A percentile compares a stretch with the other conserved stretches of the same genome.
Evolutionary conservation across 768 basidiomycete species (phyloP).

Genomic region (Amanita rubescens): DNA sequence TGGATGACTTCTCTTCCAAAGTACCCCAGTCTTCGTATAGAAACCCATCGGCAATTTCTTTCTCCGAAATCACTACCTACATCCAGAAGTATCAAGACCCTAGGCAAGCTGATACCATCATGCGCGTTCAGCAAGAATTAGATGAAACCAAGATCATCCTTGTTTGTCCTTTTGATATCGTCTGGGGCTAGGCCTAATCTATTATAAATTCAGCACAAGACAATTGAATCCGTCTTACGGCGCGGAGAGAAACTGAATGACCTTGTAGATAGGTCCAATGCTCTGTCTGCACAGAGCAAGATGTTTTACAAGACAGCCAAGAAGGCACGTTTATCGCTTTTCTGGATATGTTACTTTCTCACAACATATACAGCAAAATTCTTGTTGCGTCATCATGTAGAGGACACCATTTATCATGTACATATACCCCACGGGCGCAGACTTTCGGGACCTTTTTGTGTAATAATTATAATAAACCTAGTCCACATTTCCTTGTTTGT

Average conservation of each 20-base stretch:
- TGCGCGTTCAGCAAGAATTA: conserved; percentile 95
- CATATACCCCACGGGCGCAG: background rate
- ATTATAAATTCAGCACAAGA: conserved; percentile 82
- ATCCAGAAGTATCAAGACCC: conserved; percentile 95
- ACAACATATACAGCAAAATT: conserved; percentile 70
- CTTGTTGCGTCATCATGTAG: conserved; percentile 86
- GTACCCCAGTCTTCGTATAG: conserved; percentile 65
- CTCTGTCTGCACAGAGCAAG: conserved; percentile 85
- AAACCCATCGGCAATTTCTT: conserved; percentile 63
- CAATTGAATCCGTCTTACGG: conserved; percentile 94
- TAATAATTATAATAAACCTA: background rate
- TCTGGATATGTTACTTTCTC: conserved; percentile 9
- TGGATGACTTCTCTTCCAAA: conserved; percentile 86
- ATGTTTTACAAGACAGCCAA: conserved; percentile 99
- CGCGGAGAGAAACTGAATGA: conserved; percentile 96
- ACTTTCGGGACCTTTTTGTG: background rate
- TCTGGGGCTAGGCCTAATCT: background rate
- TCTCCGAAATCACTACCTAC: conserved; percentile 70
- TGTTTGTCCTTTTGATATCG: conserved; percentile 32
- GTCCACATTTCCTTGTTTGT: background rate
- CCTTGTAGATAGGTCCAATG: conserved; percentile 88
- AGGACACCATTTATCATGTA: conserved; percentile 2
- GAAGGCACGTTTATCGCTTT: conserved; percentile 55
- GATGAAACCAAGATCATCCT: conserved; percentile 99
- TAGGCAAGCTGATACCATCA: conserved; percentile 93